Percentiles rank a stretch among this genome's conserved stretches.
phyloP scores from a whole-genome alignment of 1,284 basidiomycete species.

The Puccinia triticina region DNA sequence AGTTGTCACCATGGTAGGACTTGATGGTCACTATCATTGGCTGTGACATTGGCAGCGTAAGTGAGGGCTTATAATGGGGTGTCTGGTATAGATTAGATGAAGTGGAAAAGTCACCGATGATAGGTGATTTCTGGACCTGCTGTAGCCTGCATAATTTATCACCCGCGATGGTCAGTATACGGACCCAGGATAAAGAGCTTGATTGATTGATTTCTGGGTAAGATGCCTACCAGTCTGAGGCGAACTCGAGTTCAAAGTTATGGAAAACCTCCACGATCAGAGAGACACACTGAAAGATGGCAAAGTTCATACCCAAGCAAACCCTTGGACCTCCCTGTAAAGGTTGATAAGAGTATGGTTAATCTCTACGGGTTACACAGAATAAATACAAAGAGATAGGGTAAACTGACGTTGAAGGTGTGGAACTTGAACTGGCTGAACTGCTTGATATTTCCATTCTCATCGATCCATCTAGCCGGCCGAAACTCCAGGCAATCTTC shows the following conservation, averaged over 20 bases:
- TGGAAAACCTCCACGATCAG: constrained; percentile 32
- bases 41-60: constrained; percentile 13
- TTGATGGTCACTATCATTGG: constrained; percentile 28
- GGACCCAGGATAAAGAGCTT: background rate
- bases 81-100: constrained; percentile 12
- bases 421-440: constrained; percentile 54
- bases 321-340: constrained; percentile 41
- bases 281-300: constrained; percentile 20
- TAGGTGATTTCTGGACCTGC: constrained; percentile 7
- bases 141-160: background rate
- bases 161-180: background rate
- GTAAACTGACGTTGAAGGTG: constrained; percentile 54
- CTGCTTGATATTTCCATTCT: constrained; percentile 51
- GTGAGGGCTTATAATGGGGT: constrained; percentile 11
- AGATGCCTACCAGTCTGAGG: constrained; percentile 30
- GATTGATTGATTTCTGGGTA: background rate
- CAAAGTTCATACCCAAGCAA: constrained; percentile 48
- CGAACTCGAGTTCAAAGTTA: constrained; percentile 43
- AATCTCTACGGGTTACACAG: background rate
- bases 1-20: background rate
- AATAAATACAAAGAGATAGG: background rate
- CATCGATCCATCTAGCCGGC: constrained; percentile 55
- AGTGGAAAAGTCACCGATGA: constrained; percentile 2
- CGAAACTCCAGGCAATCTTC: constrained; percentile 53
- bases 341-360: background rate